Conservation (phyloP, 345 rosid genomes). For the Gossypium raimondii region DNA sequence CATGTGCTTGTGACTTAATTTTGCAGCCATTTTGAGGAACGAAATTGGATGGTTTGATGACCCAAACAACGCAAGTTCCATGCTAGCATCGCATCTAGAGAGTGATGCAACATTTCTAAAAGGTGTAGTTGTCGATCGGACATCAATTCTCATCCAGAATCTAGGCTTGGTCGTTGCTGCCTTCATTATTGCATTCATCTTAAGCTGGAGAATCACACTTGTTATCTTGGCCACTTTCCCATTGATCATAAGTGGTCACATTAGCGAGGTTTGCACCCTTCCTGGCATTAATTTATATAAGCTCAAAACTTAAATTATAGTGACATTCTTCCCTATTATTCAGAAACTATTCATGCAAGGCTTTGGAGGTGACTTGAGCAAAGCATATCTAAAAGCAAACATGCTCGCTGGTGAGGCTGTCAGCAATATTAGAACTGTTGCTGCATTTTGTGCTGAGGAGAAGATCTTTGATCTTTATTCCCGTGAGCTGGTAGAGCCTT, state of each 20-base stretch:
- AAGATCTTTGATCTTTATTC: conserved; percentile 78
- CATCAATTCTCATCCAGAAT: conserved; percentile 77
- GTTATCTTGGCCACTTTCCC: conserved; percentile 86
- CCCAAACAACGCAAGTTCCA: conserved; percentile 66
- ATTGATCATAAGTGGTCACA: conserved; percentile 83
- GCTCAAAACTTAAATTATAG: neutral
- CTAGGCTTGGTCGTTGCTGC: conserved; percentile 67
- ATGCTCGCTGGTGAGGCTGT: conserved; percentile 97
- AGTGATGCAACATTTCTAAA: conserved; percentile 73
- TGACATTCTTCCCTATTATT: conserved; percentile 10
- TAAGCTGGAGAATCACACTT: conserved; percentile 93
- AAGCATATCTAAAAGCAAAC: conserved; percentile 87
- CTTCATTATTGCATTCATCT: conserved; percentile 73
- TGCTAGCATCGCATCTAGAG: conserved; percentile 82
- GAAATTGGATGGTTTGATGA: conserved; percentile 98
- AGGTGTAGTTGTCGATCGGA: conserved; percentile 74
- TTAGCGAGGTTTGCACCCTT: conserved; percentile 70
- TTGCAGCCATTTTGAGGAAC: conserved; percentile 75
- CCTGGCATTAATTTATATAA: neutral
- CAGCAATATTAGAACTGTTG: conserved; percentile 86
- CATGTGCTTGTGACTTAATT: neutral
- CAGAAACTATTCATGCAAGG: conserved; percentile 98
- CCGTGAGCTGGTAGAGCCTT: conserved; percentile 76
- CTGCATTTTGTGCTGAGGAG: conserved; percentile 88
- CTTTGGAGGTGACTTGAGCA: conserved; percentile 90